Percentiles rank a stretch among this genome's conserved stretches.
Conservation (phyloP, 495 filamentous ascomycete genomes). For the Lophium mytilinum region DNA sequence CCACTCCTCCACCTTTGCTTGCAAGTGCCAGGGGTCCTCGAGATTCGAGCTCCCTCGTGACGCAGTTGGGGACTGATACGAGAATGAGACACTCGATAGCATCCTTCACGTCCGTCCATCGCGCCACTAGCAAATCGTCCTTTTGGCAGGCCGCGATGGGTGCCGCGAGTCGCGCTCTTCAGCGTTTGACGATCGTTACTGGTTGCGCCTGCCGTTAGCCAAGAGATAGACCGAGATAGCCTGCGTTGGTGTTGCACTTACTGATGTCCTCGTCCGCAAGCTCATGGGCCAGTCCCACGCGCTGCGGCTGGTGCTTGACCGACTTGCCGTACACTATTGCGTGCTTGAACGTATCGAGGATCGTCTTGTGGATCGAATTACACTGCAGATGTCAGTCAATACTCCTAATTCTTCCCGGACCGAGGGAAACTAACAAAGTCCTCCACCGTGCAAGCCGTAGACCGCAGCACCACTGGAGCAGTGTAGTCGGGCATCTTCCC, state of each 20-base stretch:
- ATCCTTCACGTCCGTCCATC: slow-evolving; percentile 17
- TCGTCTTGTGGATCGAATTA: slow-evolving; percentile 91
- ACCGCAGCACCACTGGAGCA: slow-evolving; percentile 79
- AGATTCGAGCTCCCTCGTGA: slow-evolving; percentile 4
- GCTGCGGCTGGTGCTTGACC: slow-evolving; percentile 97
- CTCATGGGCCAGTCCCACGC: slow-evolving; percentile 86
- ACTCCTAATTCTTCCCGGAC: neutral
- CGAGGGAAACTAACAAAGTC: slow-evolving; percentile 70
- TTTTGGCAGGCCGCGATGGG: slow-evolving; percentile 5
- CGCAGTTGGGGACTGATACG: slow-evolving; percentile 7
- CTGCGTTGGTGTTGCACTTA: slow-evolving; percentile 41
- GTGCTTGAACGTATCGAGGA: slow-evolving; percentile 89
- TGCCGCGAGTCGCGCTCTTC: slow-evolving; percentile 31
- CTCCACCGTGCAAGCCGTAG: slow-evolving; percentile 78
- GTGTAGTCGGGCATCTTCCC: slow-evolving; percentile 89
- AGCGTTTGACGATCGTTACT: slow-evolving; percentile 96
- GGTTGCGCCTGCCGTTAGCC: slow-evolving; percentile 34
- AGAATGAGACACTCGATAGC: slow-evolving; percentile 25
- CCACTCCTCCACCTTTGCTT: slow-evolving; percentile 16
- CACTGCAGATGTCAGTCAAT: slow-evolving; percentile 52
- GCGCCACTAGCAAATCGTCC: slow-evolving; percentile 16
- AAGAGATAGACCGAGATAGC: neutral
- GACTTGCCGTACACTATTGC: slow-evolving; percentile 96
- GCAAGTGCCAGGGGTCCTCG: neutral
- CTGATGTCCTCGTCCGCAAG: slow-evolving; percentile 95